Evolutionary conservation across 2,329 filamentous ascomycete genomes (phyloP).

Genomic region (Pseudogymnoascus sp.): DNA sequence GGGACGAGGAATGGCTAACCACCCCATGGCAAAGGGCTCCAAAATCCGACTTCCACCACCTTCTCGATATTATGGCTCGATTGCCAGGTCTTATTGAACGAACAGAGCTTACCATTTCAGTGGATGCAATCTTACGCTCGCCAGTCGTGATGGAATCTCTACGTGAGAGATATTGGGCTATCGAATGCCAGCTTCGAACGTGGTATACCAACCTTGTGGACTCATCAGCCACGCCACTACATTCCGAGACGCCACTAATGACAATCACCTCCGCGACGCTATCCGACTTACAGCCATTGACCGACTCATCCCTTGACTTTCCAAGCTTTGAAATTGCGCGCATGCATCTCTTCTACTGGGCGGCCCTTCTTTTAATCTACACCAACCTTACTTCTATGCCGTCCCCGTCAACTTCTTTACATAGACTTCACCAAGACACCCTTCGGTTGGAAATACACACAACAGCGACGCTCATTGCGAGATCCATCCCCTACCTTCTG

Average conservation of each 20-base stretch:
- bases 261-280: slow-evolving; percentile 11
- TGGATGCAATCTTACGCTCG: slow-evolving; percentile 14
- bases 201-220: slow-evolving; percentile 11
- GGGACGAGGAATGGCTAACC: slow-evolving; percentile 13
- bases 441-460: slow-evolving; percentile 11
- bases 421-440: slow-evolving; percentile 8
- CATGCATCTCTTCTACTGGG: slow-evolving; percentile 14
- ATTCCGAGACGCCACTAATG: slow-evolving; percentile 10
- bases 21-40: slow-evolving; percentile 12
- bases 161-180: slow-evolving; percentile 12
- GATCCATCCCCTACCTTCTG: slow-evolving; percentile 13
- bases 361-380: slow-evolving; percentile 13
- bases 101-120: slow-evolving; percentile 12
- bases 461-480: slow-evolving; percentile 12
- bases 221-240: slow-evolving; percentile 12
- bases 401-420: slow-evolving; percentile 11
- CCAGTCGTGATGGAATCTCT: slow-evolving; percentile 11
- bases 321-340: slow-evolving; percentile 12
- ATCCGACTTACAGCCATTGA: slow-evolving; percentile 11
- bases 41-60: slow-evolving; percentile 14
- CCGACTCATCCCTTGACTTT: slow-evolving; percentile 11
- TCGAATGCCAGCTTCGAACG: slow-evolving; percentile 12
- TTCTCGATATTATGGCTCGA: slow-evolving; percentile 14
- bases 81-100: slow-evolving; percentile 12
- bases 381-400: slow-evolving; percentile 12